These are phyloP conservation scores for Aspergillus affinis DNA, from an alignment of 495 filamentous ascomycete species.

Conservation along the genomic window DNA sequence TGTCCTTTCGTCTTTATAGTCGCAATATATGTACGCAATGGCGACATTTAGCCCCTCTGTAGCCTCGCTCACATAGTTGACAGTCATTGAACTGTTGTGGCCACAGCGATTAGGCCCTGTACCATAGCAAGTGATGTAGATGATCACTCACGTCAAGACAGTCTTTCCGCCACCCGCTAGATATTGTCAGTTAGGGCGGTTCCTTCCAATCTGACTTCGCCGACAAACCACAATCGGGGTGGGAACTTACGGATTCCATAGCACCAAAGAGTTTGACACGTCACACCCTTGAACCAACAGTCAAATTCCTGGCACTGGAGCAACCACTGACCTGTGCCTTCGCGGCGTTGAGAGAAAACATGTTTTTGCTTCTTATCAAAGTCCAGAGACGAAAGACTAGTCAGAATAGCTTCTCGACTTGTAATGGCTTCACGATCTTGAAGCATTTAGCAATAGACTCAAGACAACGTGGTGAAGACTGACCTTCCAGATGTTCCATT, in stretches of 20 bases:
- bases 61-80: slow-evolving; percentile 5
- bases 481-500: slow-evolving; percentile 4
- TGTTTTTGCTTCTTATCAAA: not conserved
- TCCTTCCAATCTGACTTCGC: not conserved
- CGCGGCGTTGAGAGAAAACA: not conserved
- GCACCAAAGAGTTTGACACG: not conserved
- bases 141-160: slow-evolving; percentile 4
- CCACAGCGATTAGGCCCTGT: not conserved
- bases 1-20: slow-evolving; percentile 3
- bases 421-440: slow-evolving; percentile 3
- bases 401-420: not conserved
- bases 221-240: not conserved
- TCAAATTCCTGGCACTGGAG: slow-evolving; percentile 1
- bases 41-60: not conserved
- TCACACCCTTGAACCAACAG: not conserved
- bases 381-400: slow-evolving; percentile 2
- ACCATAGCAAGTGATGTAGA: not conserved
- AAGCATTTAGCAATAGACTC: not conserved
- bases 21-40: slow-evolving; percentile 1
- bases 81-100: slow-evolving; percentile 4
- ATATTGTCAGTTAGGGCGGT: too few relatives aligned
- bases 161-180: slow-evolving; percentile 2
- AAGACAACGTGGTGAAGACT: not conserved
- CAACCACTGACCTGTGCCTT: slow-evolving; percentile 2
- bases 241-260: slow-evolving; percentile 1